Percentiles rank a stretch among this genome's conserved stretches.
Conservation (phyloP, 2,329 filamentous ascomycete genomes). For the Phaeosphaeria sp. region DNA sequence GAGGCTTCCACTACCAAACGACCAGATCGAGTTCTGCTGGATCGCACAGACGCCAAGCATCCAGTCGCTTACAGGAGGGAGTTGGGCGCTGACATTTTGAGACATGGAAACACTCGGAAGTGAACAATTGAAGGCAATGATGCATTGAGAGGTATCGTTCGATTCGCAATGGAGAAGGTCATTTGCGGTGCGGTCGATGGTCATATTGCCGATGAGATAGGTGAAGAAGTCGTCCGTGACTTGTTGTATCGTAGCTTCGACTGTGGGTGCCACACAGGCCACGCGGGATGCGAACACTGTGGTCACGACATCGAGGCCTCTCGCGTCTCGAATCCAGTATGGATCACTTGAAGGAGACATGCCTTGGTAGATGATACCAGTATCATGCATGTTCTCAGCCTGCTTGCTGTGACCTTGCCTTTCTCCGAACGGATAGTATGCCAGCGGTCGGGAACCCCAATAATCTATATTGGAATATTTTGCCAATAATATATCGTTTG, state of each 20-base stretch:
- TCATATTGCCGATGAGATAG: not conserved
- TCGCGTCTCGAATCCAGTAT: not conserved
- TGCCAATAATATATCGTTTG: not conserved
- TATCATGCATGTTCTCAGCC: not conserved
- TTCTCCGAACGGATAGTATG: not conserved
- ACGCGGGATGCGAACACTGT: not conserved
- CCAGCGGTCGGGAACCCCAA: not conserved
- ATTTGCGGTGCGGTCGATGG: not conserved
- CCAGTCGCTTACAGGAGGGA: not conserved
- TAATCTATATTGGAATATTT: not conserved
- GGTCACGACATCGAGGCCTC: not conserved
- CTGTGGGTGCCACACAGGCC: not conserved
- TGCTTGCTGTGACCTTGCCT: not conserved
- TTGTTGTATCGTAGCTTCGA: not conserved
- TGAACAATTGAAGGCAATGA: not conserved
- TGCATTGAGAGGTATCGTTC: not conserved
- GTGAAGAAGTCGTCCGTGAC: not conserved
- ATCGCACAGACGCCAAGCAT: not conserved
- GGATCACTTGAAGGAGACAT: not conserved
- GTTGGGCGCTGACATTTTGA: not conserved
- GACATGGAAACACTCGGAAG: not conserved
- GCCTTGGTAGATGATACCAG: not conserved
- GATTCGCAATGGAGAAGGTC: not conserved
- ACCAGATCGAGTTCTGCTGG: not conserved
- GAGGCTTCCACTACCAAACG: not conserved